Evolutionary conservation across 352 stramenopile species (phyloP), one percentile per base, ranked within the genome.

Genomic region (Blastocystis sp.): DNA sequence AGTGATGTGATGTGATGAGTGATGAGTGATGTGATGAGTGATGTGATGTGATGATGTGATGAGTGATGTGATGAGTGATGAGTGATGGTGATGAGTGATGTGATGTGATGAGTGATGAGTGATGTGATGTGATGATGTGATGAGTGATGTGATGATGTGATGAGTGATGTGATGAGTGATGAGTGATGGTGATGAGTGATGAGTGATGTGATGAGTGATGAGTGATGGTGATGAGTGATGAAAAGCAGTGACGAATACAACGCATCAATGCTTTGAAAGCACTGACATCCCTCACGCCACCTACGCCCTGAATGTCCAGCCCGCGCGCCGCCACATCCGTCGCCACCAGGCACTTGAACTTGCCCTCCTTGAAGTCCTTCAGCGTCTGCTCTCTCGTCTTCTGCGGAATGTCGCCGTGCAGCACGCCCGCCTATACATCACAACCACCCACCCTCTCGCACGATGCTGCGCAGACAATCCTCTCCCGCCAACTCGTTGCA

Each of bases 261-360:
- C n/a, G n/a, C 96, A 88, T 99, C 99, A 88, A 98, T 96, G 92
- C 99, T 97, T 61, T 99, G 91, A 90, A 99, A 96, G 90, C 99
- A 99, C 0, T 97, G 97, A 69, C 94, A 97, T 66, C 97, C 96
- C 89, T 96, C 52, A 95, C 92, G 81, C 94, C 89, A 88, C 94
- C 92, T 43, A 96, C 93, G 82, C 94, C 92, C 70, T 97, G 95
- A 91, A 98, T 98, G 91, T 98, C 96, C 78, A 98, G 94, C 89
- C 96, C 96, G 89, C 96, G 92, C 19, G 96, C 95, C 40, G 96
- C 95, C 53, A 98, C 95, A 91, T 99, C 96, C 1, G 96, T 98
- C 2, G 95, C 95, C 59, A 99, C 96, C 65, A 98, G 90, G 56
- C 98, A 92, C 89, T 95, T 94, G 89, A 98, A 94, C 45, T 93